phyloP scores from a whole-genome alignment of 2,329 filamentous ascomycete species.

The Periconia digitata region DNA sequence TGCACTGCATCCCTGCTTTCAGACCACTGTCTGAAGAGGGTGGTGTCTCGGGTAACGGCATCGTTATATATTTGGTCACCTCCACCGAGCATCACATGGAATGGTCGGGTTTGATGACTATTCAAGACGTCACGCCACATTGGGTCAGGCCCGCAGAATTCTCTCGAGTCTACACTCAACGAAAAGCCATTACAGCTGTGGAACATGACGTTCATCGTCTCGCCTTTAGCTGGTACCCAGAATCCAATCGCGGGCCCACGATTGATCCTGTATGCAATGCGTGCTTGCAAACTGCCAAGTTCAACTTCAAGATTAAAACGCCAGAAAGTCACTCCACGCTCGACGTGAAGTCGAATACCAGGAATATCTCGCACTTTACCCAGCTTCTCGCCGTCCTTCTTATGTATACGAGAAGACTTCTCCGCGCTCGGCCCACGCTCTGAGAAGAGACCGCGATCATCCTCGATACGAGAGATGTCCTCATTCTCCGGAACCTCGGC shows the following conservation, averaged over 20 bases:
- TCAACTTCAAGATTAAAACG: constrained; percentile 94
- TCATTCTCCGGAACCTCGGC: constrained; percentile 77
- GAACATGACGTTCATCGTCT: constrained; percentile 99
- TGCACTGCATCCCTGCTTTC: constrained; percentile 75
- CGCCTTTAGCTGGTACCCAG: constrained; percentile 83
- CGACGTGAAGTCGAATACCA: constrained; percentile 79
- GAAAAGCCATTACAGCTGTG: constrained; percentile 98
- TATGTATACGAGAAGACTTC: constrained; percentile 52
- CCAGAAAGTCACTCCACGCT: constrained; percentile 93
- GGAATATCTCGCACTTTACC: constrained; percentile 82
- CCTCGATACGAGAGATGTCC: constrained; percentile 78
- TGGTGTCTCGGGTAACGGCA: constrained; percentile 72
- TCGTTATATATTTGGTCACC: constrained; percentile 98
- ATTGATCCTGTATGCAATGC: constrained; percentile 95
- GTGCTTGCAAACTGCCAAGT: constrained; percentile 72
- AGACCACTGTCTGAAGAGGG: constrained; percentile 81
- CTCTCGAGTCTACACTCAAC: constrained; percentile 71
- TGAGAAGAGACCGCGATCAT: constrained; percentile 82
- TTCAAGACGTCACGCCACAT: constrained; percentile 97
- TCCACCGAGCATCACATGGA: constrained; percentile 97
- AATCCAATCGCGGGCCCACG: constrained; percentile 84
- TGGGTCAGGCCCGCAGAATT: constrained; percentile 89
- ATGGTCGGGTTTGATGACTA: constrained; percentile 85
- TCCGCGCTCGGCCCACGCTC: constrained; percentile 56
- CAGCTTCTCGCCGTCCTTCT: constrained; percentile 74